Evolutionary conservation across 1,139 yeast genomes (phyloP).

Genomic region (Wickerhamiella infanticola): DNA sequence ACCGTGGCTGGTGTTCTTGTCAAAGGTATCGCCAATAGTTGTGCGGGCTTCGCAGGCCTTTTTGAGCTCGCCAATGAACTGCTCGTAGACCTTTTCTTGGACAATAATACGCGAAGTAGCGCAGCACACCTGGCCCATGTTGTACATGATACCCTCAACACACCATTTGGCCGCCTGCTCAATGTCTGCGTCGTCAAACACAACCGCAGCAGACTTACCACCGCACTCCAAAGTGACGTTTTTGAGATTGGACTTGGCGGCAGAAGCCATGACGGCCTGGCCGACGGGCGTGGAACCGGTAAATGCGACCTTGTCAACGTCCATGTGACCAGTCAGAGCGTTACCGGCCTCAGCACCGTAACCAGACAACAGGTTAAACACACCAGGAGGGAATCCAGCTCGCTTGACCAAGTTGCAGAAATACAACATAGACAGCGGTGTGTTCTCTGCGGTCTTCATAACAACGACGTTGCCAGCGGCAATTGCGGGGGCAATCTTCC

Average conservation of each 20-base stretch:
- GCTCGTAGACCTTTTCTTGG: conserved; percentile 62
- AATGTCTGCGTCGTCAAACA: conserved; percentile 58
- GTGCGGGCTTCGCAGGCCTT: conserved; percentile 36
- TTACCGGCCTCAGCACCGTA: conserved; percentile 57
- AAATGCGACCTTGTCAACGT: conserved; percentile 62
- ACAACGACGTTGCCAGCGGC: conserved; percentile 72
- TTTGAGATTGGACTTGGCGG: conserved; percentile 34
- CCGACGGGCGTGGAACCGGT: conserved; percentile 77
- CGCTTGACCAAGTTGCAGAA: conserved; percentile 44
- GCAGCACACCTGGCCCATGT: conserved; percentile 80
- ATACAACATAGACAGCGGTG: conserved; percentile 63
- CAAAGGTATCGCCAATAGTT: conserved; percentile 29
- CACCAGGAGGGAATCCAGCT: conserved; percentile 73
- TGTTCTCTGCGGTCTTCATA: conserved; percentile 65
- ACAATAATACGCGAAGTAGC: conserved; percentile 75
- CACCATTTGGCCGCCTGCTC: conserved; percentile 47
- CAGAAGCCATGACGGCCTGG: conserved; percentile 53
- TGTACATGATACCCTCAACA: conserved; percentile 52
- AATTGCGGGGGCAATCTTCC: conserved; percentile 76
- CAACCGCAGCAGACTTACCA: conserved; percentile 73
- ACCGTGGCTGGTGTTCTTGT: conserved; percentile 45
- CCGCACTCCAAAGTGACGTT: conserved; percentile 71
- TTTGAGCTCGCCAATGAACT: conserved; percentile 39
- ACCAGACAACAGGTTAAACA: conserved; percentile 57
- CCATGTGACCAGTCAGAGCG: conserved; percentile 52